Percentiles rank a stretch among this genome's conserved stretches.
Conservation (phyloP, 202 grass and related monocot species). For the Eragrostis tef region DNA sequence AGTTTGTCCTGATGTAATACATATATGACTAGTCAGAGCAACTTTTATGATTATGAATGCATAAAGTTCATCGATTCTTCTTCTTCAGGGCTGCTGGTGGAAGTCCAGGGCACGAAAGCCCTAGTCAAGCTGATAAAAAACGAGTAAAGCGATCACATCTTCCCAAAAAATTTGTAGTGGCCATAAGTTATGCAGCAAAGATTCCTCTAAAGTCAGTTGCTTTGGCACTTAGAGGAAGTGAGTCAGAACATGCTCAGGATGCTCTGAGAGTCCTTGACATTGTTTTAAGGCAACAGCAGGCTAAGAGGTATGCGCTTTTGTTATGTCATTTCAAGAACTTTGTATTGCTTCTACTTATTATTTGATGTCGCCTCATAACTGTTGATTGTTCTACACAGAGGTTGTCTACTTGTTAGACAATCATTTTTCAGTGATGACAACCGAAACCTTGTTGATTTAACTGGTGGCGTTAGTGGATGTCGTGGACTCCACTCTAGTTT, state of each 20-base stretch:
- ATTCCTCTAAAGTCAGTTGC: conserved; percentile 78
- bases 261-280: conserved; percentile 85
- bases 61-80: conserved; percentile 32
- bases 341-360: conserved; percentile 9
- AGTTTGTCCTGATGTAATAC: neutral
- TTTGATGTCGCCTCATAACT: conserved; percentile 30
- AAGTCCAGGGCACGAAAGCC: conserved; percentile 62
- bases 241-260: conserved; percentile 69
- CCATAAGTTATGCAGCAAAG: conserved; percentile 66
- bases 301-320: conserved; percentile 64
- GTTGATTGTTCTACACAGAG: conserved; percentile 55
- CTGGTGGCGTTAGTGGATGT: conserved; percentile 75
- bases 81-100: conserved; percentile 58
- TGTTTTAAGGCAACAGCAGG: conserved; percentile 88
- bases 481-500: conserved; percentile 83
- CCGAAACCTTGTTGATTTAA: conserved; percentile 73
- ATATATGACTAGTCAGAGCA: neutral
- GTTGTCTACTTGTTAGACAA: conserved; percentile 77
- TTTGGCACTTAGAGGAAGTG: conserved; percentile 63
- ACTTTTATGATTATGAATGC: conserved; percentile 32
- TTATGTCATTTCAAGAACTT: neutral
- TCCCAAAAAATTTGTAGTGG: conserved; percentile 66
- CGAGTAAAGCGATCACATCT: conserved; percentile 63
- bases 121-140: conserved; percentile 61
- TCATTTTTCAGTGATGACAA: conserved; percentile 76